Base-by-base conservation (phyloP, 1,284 basidiomycete species). In the Ceratobasidium sp. region DNA sequence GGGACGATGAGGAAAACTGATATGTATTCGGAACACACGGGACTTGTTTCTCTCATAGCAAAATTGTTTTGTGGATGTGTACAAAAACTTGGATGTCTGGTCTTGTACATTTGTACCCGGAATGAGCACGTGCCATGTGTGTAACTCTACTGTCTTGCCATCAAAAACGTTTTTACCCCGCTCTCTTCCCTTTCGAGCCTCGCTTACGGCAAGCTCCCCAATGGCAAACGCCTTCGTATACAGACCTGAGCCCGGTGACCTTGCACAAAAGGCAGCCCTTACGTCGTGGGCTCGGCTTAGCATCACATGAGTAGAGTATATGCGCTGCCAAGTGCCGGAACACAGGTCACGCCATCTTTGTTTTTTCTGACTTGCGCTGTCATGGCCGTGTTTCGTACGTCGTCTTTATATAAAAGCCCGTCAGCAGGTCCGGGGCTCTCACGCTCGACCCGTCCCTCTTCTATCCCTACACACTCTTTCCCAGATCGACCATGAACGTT, bases 251-350 rank as follows among this genome's bases (percentile, higher is more conserved):
- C 61, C 61, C 32, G 61, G 61, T 62, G 61, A 62, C 61, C 40
- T 44, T 40, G 40, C 61, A 19, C 9, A 62, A 43, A 62, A 25
- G 61, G 57, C 8, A 19, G 6, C n/a, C n/a, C 61, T 73, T 51
- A 73, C 70, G 70, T 73, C 46, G 29, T 52, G 37, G 56, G 46
- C 59, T 40, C 40, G 8, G 37, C 17, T 32, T 66, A n/a, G 46
- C 43, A 32, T 73, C 70, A 73, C 70, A 73, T 73, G 70, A 3
- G 37, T 29, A 37, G 44, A 25, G 43, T 43, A 64, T 61, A 51
- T 51, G 40, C 34, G 49, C 56, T 64, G 70, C 70, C 70, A 73
- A 73, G 70, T 73, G 44, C 32, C 70, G 70, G 70, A 73, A 44
- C 70, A 71, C 56, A 34, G 70, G 70, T 61, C 70, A 73, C 70